These are phyloP conservation scores for Fusarium sp. DNA, from an alignment of 2,329 filamentous ascomycete genomes.

Conservation along the genomic window DNA sequence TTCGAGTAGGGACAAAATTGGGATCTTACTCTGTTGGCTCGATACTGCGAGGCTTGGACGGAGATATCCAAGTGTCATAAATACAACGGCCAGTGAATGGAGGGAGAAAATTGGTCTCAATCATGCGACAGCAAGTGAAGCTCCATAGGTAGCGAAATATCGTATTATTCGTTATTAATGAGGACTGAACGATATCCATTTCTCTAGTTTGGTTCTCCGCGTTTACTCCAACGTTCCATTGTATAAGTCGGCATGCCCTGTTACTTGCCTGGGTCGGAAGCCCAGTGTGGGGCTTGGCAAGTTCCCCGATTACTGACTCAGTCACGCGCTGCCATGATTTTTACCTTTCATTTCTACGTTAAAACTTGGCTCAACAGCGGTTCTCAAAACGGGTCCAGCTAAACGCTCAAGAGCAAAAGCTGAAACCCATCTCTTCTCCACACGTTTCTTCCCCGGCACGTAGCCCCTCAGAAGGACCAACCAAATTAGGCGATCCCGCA, in stretches of 20 bases:
- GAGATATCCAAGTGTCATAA: background rate
- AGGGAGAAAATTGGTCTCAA: background rate
- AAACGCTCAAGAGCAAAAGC: background rate
- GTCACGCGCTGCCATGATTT: background rate
- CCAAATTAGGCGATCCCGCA: background rate
- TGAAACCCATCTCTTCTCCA: background rate
- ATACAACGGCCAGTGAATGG: background rate
- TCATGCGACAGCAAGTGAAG: background rate
- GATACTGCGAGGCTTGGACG: too few relatives aligned
- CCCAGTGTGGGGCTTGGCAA: background rate
- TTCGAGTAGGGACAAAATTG: background rate
- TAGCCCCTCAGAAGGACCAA: background rate
- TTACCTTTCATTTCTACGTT: background rate
- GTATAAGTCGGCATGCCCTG: background rate
- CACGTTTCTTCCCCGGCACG: background rate
- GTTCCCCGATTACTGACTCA: background rate
- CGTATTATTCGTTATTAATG: background rate
- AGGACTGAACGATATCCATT: background rate
- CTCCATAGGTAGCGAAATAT: background rate
- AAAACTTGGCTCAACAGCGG: background rate
- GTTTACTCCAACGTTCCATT: background rate
- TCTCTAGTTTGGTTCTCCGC: background rate
- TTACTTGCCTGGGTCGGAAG: background rate
- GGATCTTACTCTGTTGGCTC: background rate
- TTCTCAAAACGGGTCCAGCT: background rate